Evolutionary conservation across 2,329 filamentous ascomycete species (phyloP).

Genomic region (Colletotrichum eleusines): DNA sequence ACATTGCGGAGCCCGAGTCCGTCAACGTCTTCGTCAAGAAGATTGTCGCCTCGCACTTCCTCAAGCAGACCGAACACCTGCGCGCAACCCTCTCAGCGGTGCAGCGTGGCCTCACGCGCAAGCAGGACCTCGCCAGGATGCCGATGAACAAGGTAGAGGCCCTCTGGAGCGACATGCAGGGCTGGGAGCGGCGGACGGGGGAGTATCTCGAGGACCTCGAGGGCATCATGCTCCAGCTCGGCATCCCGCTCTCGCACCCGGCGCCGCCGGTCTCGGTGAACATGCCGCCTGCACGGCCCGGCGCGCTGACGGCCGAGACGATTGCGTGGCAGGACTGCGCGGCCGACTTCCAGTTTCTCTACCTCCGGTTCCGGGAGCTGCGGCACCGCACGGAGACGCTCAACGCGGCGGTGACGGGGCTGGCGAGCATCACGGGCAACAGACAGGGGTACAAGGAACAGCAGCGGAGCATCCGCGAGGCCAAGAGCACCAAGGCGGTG

Average conservation of each 20-base stretch:
- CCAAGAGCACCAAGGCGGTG: conserved; percentile 45
- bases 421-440: conserved; percentile 46
- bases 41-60: conserved; percentile 45
- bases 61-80: conserved; percentile 44
- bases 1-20: conserved; percentile 30
- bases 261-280: not conserved
- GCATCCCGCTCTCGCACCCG: conserved; percentile 43
- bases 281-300: not conserved
- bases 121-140: conserved; percentile 44
- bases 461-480: conserved; percentile 45
- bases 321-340: conserved; percentile 41
- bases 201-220: conserved; percentile 47
- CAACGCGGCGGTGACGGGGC: conserved; percentile 44
- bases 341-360: conserved; percentile 45
- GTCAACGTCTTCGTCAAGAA: conserved; percentile 44
- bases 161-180: conserved; percentile 46
- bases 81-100: conserved; percentile 43
- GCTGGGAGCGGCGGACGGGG: conserved; percentile 45
- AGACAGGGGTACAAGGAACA: conserved; percentile 44
- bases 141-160: conserved; percentile 44
- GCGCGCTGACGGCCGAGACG: conserved; percentile 8
- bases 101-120: conserved; percentile 45
- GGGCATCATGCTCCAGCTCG: conserved; percentile 45
- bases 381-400: conserved; percentile 44
- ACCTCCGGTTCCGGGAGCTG: conserved; percentile 44